Evolutionary conservation across 306 rosid species (phyloP).

Genomic region (Citrullus amarus): DNA sequence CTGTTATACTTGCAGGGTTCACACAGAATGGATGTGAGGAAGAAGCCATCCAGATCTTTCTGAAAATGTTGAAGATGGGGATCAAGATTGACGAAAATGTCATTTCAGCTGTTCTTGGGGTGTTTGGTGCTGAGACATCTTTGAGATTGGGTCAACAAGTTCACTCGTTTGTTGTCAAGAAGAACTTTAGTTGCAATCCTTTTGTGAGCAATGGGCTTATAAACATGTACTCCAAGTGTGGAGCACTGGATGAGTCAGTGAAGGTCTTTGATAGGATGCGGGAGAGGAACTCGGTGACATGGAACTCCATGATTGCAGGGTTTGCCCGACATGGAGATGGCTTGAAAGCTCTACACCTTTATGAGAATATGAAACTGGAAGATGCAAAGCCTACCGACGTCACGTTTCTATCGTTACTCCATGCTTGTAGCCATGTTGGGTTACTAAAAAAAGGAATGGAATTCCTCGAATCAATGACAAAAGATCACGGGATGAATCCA

Average conservation of each 20-base stretch:
- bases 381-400: constrained; percentile 47
- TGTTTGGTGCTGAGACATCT: constrained; percentile 63
- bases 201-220: constrained; percentile 73
- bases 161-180: constrained; percentile 50
- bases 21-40: constrained; percentile 75
- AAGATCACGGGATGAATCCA: constrained; percentile 51
- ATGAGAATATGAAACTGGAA: constrained; percentile 49
- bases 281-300: constrained; percentile 49
- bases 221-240: constrained; percentile 90
- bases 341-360: constrained; percentile 43
- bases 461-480: constrained; percentile 53
- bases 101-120: constrained; percentile 79
- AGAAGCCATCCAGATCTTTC: constrained; percentile 68
- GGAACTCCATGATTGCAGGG: constrained; percentile 89
- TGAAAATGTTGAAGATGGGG: constrained; percentile 53
- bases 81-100: constrained; percentile 49
- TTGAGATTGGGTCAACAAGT: constrained; percentile 63
- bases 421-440: constrained; percentile 86
- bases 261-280: constrained; percentile 42
- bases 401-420: constrained; percentile 76
- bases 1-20: constrained; percentile 78
- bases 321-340: constrained; percentile 81
- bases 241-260: constrained; percentile 49
- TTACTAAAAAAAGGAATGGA: constrained; percentile 70
- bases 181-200: constrained; percentile 42